phyloP scores from a whole-genome alignment of 2,329 filamentous ascomycete genomes.

The Mariannaea sp. region DNA sequence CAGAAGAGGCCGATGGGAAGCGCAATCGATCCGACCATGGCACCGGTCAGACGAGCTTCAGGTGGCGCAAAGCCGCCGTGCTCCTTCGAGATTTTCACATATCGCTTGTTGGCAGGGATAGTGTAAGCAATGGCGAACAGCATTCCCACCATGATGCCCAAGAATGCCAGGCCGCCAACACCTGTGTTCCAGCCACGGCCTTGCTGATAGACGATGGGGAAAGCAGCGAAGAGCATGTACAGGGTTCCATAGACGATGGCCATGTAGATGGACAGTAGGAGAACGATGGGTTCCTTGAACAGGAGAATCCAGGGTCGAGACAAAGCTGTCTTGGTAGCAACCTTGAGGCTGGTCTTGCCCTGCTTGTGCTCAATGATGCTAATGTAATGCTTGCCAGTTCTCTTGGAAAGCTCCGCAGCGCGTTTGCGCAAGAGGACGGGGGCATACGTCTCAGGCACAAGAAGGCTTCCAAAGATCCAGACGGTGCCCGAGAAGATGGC shows the following conservation, averaged over 20 bases:
- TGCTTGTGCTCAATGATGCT: constrained; percentile 6
- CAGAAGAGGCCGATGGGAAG: constrained; percentile 11
- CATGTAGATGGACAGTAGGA: constrained; percentile 11
- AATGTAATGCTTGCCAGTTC: constrained; percentile 12
- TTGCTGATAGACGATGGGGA: constrained; percentile 12
- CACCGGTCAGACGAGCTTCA: constrained; percentile 4
- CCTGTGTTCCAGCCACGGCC: constrained; percentile 9
- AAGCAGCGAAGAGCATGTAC: constrained; percentile 10
- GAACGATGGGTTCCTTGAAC: constrained; percentile 9
- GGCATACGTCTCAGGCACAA: constrained; percentile 10
- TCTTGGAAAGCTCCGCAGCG: constrained; percentile 1
- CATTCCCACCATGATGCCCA: constrained; percentile 14
- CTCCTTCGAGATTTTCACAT: not conserved
- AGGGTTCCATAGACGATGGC: constrained; percentile 13
- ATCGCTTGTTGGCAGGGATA: constrained; percentile 7
- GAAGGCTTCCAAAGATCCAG: constrained; percentile 5
- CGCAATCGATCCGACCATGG: constrained; percentile 3
- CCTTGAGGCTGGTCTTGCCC: not conserved
- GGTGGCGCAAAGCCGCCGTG: constrained; percentile 9
- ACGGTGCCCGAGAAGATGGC: constrained; percentile 6
- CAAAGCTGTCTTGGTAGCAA: constrained; percentile 3
- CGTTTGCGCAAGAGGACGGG: constrained; percentile 5
- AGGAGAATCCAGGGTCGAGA: constrained; percentile 11
- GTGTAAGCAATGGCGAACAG: constrained; percentile 5
- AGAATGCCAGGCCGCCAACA: constrained; percentile 8